Evolutionary conservation across 1,284 basidiomycete species (phyloP).

Genomic region (Moesziomyces antarcticus): DNA sequence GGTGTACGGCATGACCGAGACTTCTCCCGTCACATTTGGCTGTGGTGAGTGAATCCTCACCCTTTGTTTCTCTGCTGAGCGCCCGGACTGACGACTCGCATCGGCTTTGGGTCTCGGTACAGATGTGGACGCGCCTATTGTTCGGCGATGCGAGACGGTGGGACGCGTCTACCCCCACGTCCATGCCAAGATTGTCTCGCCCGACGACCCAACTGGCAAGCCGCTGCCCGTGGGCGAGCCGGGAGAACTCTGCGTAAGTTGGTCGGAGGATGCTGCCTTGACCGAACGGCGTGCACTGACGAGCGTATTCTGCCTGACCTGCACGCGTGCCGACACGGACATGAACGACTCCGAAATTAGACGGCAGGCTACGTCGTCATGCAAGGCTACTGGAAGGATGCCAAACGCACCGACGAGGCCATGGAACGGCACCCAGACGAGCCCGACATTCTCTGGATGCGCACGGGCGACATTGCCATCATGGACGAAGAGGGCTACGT

Average conservation of each 20-base stretch:
- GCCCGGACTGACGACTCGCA: not conserved
- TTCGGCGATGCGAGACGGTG: slow-evolving; percentile 82
- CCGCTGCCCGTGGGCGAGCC: slow-evolving; percentile 69
- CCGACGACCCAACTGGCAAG: slow-evolving; percentile 69
- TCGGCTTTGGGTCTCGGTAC: slow-evolving; percentile 2
- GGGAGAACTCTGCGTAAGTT: slow-evolving; percentile 75
- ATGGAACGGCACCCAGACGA: slow-evolving; percentile 72
- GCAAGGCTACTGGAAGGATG: slow-evolving; percentile 84
- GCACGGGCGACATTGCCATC: slow-evolving; percentile 83
- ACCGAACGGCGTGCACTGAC: slow-evolving; percentile 6
- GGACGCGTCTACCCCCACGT: slow-evolving; percentile 81
- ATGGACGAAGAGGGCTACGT: slow-evolving; percentile 86
- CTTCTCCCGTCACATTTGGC: slow-evolving; percentile 83
- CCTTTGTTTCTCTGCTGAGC: not conserved
- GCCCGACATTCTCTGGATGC: slow-evolving; percentile 78
- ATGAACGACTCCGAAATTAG: slow-evolving; percentile 15
- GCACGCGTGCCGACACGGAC: slow-evolving; percentile 10
- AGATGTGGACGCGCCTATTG: slow-evolving; percentile 73
- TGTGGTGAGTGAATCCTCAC: slow-evolving; percentile 29
- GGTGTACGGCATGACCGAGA: slow-evolving; percentile 69
- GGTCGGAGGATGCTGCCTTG: not conserved
- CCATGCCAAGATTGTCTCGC: slow-evolving; percentile 78
- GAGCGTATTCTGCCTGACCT: not conserved
- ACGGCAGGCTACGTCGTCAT: slow-evolving; percentile 81
- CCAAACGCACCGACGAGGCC: slow-evolving; percentile 76